These are phyloP conservation scores for Chaetomium tenue DNA, from an alignment of 495 filamentous ascomycete genomes.

Conservation along the genomic window DNA sequence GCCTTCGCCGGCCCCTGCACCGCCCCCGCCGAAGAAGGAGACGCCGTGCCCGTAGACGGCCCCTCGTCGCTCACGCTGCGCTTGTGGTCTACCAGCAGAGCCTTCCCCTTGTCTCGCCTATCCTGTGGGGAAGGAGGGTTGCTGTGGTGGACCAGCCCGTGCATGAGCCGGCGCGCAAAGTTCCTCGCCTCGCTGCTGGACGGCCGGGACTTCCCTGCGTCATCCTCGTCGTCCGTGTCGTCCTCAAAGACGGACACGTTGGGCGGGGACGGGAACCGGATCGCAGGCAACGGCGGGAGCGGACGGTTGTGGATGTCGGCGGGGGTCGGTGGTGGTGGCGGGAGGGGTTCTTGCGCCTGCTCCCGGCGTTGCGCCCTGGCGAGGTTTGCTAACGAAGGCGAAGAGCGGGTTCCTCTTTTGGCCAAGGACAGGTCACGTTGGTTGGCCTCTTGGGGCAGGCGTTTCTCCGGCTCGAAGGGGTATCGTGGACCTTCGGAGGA, in stretches of 20 bases:
- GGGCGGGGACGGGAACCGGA: background rate
- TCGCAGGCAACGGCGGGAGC: slow-evolving; percentile 17
- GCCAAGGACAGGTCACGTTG: slow-evolving; percentile 25
- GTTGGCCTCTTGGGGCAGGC: slow-evolving; percentile 23
- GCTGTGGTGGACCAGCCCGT: slow-evolving; percentile 18
- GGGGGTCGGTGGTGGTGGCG: background rate
- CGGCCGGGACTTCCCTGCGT: background rate
- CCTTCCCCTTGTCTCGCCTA: background rate
- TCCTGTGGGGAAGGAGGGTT: background rate
- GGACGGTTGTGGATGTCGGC: slow-evolving; percentile 14
- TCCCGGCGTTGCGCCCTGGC: slow-evolving; percentile 17
- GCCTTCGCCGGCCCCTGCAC: background rate
- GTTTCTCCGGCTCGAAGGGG: background rate
- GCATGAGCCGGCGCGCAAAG: slow-evolving; percentile 27
- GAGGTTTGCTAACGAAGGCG: slow-evolving; percentile 22
- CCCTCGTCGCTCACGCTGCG: slow-evolving; percentile 23
- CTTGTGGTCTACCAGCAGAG: slow-evolving; percentile 14
- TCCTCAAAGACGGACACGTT: slow-evolving; percentile 31
- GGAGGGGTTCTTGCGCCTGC: background rate
- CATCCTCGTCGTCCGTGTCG: slow-evolving; percentile 27
- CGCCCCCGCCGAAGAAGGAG: background rate
- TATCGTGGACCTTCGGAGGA: slow-evolving; percentile 4
- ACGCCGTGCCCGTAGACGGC: background rate
- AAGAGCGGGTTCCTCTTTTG: slow-evolving; percentile 23
- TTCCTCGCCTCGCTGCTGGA: slow-evolving; percentile 13